Evolutionary conservation across 1,284 basidiomycete species (phyloP), one percentile per base, ranked within the genome.

Genomic region (Cryptococcus sp.): DNA sequence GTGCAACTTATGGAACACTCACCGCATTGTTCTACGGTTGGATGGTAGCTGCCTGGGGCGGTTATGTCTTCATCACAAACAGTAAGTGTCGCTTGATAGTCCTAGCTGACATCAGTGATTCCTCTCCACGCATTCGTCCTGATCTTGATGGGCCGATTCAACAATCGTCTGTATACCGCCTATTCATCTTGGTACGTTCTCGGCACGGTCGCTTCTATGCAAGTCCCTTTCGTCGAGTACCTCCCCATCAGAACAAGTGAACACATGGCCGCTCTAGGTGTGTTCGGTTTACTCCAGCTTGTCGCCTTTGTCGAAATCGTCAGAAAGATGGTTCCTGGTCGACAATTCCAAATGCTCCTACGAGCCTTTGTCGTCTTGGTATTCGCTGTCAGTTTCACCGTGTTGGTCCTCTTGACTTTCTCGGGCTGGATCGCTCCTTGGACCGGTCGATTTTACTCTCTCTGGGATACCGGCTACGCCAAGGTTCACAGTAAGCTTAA

Each of bases 41-140:
- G 82, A 99, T 99, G 96, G 96, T 99, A 16, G 94, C 96, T 45
- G 96, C 96, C 13, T 99, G 96, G 96, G 96, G 96, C 79, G 96
- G 96, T 61, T 99, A 98, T 76, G 96, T 91, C 1, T 99, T 98
- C 81, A 99, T 99, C 76, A 99, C 96, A 53, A 99, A 99, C 81
- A 98, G 70, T 73, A 50, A 54, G 69, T 59, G 13, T 13, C 0
- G 4, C n/a, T 22, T 45, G 21, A n/a, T 18, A 16, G 23, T n/a
- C 19, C 13, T 34, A 9, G 9, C 48, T 18, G 14, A n/a, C 25
- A 16, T 7, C 49, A 71, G 69, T 99, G 92, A 91, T 98, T 54
- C 96, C 96, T 31, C 79, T 99, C 2, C 96, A 99, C 67, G 89
- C 87, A 0, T 82, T 98, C 23, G 86, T 90, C 40, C 84, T 99